Conservation (phyloP, 352 stramenopile genomes). For the Phytophthora foliorum region DNA sequence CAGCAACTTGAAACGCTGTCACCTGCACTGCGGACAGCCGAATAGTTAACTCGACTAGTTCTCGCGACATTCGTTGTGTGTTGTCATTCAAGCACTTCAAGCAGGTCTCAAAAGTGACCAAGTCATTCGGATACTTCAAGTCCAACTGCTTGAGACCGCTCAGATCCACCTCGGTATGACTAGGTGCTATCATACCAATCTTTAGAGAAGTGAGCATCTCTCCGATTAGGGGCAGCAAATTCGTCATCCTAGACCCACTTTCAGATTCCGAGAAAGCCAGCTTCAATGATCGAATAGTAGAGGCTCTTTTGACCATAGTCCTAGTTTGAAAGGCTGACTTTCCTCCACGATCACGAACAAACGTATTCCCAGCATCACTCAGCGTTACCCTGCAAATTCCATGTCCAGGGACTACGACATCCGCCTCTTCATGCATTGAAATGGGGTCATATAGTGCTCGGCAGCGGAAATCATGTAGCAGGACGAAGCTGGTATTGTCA, state of each 20-base stretch:
- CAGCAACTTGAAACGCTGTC: not conserved
- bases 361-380: not conserved
- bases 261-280: not conserved
- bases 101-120: not conserved
- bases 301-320: not conserved
- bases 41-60: slow-evolving; percentile 1
- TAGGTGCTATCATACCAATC: not conserved
- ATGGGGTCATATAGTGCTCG: not conserved
- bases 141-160: not conserved
- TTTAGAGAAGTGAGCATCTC: not conserved
- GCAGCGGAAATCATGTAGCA: not conserved
- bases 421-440: not conserved
- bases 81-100: not conserved
- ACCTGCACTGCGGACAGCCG: not conserved
- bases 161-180: not conserved
- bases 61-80: slow-evolving; percentile 3
- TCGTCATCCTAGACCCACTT: not conserved
- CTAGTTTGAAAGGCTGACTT: not conserved
- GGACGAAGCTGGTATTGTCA: not conserved
- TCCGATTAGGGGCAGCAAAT: not conserved
- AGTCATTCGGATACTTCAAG: not conserved
- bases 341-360: not conserved
- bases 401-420: slow-evolving; percentile 1
- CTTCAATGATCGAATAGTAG: not conserved
- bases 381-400: slow-evolving; percentile 1